Percentiles rank a stretch among this genome's conserved stretches.
Evolutionary conservation across 2,329 filamentous ascomycete species (phyloP).

Genomic region (Aureobasidium musti): DNA sequence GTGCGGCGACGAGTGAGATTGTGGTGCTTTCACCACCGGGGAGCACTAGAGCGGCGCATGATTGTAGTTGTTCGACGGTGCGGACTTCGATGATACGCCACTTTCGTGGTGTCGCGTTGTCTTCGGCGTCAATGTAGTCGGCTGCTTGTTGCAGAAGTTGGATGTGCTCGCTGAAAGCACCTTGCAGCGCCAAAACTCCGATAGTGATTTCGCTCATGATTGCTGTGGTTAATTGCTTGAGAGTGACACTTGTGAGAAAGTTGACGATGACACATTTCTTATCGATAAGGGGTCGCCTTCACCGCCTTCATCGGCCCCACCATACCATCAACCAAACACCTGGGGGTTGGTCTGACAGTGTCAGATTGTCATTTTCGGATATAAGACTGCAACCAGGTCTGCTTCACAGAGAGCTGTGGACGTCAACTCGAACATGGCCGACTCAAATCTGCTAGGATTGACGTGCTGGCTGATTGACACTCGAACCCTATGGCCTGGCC

Average conservation of each 20-base stretch:
- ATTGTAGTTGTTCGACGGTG: slow-evolving; percentile 67
- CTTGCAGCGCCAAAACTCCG: slow-evolving; percentile 76
- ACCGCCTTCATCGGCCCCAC: slow-evolving; percentile 11
- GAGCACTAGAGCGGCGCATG: slow-evolving; percentile 81
- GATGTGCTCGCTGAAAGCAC: slow-evolving; percentile 88
- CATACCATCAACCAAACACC: not conserved
- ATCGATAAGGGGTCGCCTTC: not conserved
- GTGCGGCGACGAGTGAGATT: slow-evolving; percentile 82
- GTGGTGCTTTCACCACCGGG: slow-evolving; percentile 95
- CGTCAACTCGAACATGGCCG: not conserved
- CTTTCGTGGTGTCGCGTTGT: slow-evolving; percentile 31
- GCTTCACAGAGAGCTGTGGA: not conserved
- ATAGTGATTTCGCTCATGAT: slow-evolving; percentile 50
- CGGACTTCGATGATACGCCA: slow-evolving; percentile 78
- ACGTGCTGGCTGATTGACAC: slow-evolving; percentile 56
- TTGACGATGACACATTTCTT: not conserved
- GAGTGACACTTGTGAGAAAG: not conserved
- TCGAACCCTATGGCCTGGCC: slow-evolving; percentile 50
- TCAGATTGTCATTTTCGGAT: not conserved
- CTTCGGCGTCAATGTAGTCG: slow-evolving; percentile 46
- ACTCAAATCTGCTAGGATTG: slow-evolving; percentile 32
- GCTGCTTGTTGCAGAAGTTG: slow-evolving; percentile 71
- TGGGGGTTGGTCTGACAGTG: not conserved
- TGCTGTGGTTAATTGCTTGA: not conserved
- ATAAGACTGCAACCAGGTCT: not conserved